A percentile compares a stretch with the other conserved stretches of the same genome.
Evolutionary conservation across 495 filamentous ascomycete genomes (phyloP).

Genomic region (Cairneyella variabilis): DNA sequence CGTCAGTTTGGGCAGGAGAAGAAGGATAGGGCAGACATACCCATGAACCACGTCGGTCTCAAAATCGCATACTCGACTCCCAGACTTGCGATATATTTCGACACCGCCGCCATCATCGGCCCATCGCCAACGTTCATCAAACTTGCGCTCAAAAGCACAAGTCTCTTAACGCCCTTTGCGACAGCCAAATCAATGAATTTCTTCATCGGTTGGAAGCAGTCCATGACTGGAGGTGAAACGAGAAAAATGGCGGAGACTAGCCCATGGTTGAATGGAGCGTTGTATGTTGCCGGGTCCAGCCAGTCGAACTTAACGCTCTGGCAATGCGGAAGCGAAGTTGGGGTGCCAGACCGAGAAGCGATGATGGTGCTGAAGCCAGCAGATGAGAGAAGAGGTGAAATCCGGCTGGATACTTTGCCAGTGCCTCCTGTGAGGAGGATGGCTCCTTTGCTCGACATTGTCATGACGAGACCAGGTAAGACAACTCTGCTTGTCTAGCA

Average conservation of each 20-base stretch:
- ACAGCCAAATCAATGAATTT: constrained; percentile 36
- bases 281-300: constrained; percentile 38
- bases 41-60: constrained; percentile 24
- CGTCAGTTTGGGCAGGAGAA: too few relatives aligned
- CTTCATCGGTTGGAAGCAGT: constrained; percentile 34
- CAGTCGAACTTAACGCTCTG: constrained; percentile 43
- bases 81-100: constrained; percentile 33
- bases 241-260: constrained; percentile 38
- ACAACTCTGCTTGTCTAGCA: too few relatives aligned
- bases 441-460: constrained; percentile 12
- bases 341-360: constrained; percentile 34
- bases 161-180: constrained; percentile 30
- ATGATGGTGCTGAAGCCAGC: constrained; percentile 29
- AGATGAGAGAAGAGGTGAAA: constrained; percentile 34
- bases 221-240: constrained; percentile 26
- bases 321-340: constrained; percentile 5
- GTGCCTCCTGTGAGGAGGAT: constrained; percentile 46
- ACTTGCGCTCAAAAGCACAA: constrained; percentile 43
- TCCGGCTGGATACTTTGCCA: constrained; percentile 41
- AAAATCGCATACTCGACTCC: constrained; percentile 35
- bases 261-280: constrained; percentile 25
- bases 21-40: not conserved
- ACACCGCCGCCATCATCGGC: constrained; percentile 34
- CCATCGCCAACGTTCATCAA: constrained; percentile 34
- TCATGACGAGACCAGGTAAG: not conserved